phyloP scores from a whole-genome alignment of 2,329 filamentous ascomycete genomes.

The Colletotrichum musicola region DNA sequence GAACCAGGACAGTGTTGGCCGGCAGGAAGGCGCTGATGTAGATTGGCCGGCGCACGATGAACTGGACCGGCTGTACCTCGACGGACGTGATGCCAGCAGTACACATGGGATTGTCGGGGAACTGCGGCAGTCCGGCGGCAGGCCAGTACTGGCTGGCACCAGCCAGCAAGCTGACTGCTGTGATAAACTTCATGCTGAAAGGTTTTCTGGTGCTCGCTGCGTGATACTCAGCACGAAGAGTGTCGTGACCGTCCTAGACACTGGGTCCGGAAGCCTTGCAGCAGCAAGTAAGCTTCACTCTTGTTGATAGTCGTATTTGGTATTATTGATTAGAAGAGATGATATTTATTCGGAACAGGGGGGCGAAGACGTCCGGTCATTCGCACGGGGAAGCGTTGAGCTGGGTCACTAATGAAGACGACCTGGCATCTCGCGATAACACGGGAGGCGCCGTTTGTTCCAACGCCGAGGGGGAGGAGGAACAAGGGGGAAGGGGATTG shows the following conservation, averaged over 20 bases:
- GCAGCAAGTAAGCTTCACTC: slow-evolving; percentile 18
- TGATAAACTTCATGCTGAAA: slow-evolving; percentile 27
- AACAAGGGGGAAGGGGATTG: background rate
- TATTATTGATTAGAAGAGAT: background rate
- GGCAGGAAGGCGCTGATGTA: slow-evolving; percentile 38
- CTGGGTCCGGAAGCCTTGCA: slow-evolving; percentile 32
- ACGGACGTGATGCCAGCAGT: slow-evolving; percentile 37
- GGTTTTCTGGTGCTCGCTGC: slow-evolving; percentile 12
- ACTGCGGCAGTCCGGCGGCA: slow-evolving; percentile 30
- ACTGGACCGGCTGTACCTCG: slow-evolving; percentile 36
- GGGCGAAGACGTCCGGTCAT: background rate
- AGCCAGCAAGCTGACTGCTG: slow-evolving; percentile 21
- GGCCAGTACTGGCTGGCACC: slow-evolving; percentile 31
- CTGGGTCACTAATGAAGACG: slow-evolving; percentile 22
- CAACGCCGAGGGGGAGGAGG: slow-evolving; percentile 12
- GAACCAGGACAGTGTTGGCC: slow-evolving; percentile 30
- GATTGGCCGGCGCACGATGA: slow-evolving; percentile 34
- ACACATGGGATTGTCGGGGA: slow-evolving; percentile 33
- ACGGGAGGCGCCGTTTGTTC: slow-evolving; percentile 31
- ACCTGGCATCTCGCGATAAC: slow-evolving; percentile 24
- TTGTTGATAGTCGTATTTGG: background rate
- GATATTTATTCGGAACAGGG: slow-evolving; percentile 1
- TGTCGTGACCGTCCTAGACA: slow-evolving; percentile 34
- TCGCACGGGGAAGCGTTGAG: background rate
- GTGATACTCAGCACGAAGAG: slow-evolving; percentile 29